Evolutionary conservation across 345 rosid genomes (phyloP).

Genomic region (Sapria himalayana): DNA sequence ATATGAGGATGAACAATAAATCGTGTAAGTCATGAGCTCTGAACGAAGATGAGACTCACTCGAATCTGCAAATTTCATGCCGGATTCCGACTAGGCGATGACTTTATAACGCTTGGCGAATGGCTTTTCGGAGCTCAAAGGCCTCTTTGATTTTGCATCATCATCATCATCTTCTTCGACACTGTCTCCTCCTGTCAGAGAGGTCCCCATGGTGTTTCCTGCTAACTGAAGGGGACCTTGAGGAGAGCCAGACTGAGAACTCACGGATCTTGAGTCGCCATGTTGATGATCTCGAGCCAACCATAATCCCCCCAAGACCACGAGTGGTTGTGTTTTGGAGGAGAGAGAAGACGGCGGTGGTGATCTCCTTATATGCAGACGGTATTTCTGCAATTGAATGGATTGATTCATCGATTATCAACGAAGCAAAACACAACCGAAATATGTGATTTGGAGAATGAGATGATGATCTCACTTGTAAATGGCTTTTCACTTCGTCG

Average conservation of each 20-base stretch:
- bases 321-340: conserved; percentile 25
- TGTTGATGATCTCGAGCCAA: conserved; percentile 28
- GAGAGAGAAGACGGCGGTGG: conserved; percentile 12
- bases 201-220: conserved; percentile 30
- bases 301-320: conserved; percentile 46
- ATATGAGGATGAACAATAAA: too few relatives aligned
- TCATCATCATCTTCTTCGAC: conserved; percentile 71
- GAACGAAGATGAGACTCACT: too few relatives aligned
- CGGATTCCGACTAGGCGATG: conserved; percentile 8
- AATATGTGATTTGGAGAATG: neutral
- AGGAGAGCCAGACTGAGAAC: conserved; percentile 51
- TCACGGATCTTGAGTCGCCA: conserved; percentile 29
- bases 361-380: conserved; percentile 42
- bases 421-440: conserved; percentile 2
- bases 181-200: conserved; percentile 35
- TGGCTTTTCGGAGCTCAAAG: too few relatives aligned
- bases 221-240: conserved; percentile 63
- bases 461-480: conserved; percentile 36
- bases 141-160: conserved; percentile 53
- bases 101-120: conserved; percentile 18
- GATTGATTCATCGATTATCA: conserved; percentile 7
- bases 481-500: conserved; percentile 96
- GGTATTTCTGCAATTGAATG: conserved; percentile 42
- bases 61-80: conserved; percentile 9
- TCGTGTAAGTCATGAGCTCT: too few relatives aligned